phyloP scores from a whole-genome alignment of 2,329 filamentous ascomycete species.

The Fusarium globosum region DNA sequence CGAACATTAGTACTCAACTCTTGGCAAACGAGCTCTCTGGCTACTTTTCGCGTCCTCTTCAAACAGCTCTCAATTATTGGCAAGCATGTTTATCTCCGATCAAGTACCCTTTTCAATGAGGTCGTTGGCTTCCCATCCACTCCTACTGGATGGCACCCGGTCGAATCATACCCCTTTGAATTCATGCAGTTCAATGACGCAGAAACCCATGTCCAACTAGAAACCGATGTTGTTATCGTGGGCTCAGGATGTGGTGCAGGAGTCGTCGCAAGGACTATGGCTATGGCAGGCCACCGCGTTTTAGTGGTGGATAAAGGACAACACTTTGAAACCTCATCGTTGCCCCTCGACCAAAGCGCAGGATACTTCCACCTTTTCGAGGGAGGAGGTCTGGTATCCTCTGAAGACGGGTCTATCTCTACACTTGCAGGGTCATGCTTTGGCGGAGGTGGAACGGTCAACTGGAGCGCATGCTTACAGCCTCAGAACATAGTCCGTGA shows the following conservation, averaged over 20 bases:
- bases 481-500: background rate
- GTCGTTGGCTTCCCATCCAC: background rate
- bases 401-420: background rate
- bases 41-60: background rate
- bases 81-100: background rate
- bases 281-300: background rate
- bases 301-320: background rate
- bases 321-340: background rate
- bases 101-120: background rate
- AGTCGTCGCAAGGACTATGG: background rate
- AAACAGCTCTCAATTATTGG: background rate
- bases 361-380: conserved; percentile 4
- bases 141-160: background rate
- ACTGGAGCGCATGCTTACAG: background rate
- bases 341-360: background rate
- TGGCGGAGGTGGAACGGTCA: conserved; percentile 2
- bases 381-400: background rate
- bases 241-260: background rate
- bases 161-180: background rate
- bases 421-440: background rate
- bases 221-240: background rate
- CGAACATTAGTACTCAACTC: background rate
- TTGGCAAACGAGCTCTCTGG: background rate
- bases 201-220: background rate
- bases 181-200: background rate